Base-by-base conservation (phyloP, 1,284 basidiomycete species). In the Fistulina hepatica region DNA sequence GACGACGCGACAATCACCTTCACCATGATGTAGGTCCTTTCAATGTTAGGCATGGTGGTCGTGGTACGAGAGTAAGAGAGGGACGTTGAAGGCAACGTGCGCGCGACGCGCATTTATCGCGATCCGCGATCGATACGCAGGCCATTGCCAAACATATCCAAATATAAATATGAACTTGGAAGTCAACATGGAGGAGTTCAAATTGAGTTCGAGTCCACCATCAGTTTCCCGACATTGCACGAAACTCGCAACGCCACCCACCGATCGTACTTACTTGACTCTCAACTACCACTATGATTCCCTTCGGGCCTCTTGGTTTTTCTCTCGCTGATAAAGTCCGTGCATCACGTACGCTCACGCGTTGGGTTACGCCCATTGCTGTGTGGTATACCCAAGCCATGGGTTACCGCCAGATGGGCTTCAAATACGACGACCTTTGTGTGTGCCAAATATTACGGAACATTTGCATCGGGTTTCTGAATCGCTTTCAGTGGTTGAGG, bases 361-460 rank as follows among this genome's bases (percentile, higher is more conserved):
- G 65, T 42, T 67, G 73, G 61, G 51, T 95, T 49, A 79, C 77
- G 51, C 91, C 92, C 40, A 47, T 97, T 44, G 86, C 92, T 10
- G 71, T 75, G 52, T 84, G 83, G 69, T 97, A 95, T 59, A 83
- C 81, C 50, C 61, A 83, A 56, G 63, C 80, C 39, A 65, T 82
- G 30, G 92, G 93, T 31, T 89, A 94, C 72, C 76, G 93, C 52
- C 73, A 82, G 60, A 72, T 89, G 58, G 94, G 94, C 51, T 76
- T 97, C 60, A 81, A 76, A 56, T 95, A 95, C 63, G 94, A 98
- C 59, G 94, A 98, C 71, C 75, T 98, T 52, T 65, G 83, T 88
- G 51, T 58, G 84, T 67, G 11, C 37, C 15, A 30, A 45, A 23
- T 52, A 28, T 23, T 31, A 26, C 36, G 26, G 38, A 43, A 37